Conservation (phyloP, 805 yeast genomes). For the Jamesozyma piceae region DNA sequence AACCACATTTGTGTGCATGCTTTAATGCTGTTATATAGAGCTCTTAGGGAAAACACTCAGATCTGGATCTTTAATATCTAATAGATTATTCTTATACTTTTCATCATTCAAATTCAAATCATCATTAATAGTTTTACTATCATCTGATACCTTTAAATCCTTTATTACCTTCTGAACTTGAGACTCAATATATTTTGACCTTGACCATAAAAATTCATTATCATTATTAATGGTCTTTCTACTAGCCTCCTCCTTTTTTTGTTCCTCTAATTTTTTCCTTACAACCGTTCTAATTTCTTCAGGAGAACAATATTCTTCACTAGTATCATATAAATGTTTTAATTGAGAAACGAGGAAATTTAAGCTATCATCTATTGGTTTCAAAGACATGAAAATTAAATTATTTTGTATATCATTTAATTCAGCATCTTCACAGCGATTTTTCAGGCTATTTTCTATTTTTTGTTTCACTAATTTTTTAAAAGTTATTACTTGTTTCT, state of each 20-base stretch:
- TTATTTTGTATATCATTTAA: conserved; percentile 3
- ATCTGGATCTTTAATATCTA: conserved; percentile 5
- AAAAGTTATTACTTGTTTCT: conserved; percentile 19
- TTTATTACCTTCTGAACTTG: conserved; percentile 1
- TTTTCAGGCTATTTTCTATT: conserved; percentile 3
- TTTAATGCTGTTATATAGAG: too few relatives aligned
- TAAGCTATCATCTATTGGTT: conserved; percentile 25
- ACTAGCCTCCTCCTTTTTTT: neutral
- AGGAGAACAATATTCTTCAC: conserved; percentile 21
- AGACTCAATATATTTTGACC: conserved; percentile 8
- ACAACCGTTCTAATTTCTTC: conserved; percentile 12
- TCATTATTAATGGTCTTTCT: neutral
- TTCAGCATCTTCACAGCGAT: neutral
- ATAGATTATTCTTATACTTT: neutral
- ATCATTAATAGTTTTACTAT: neutral
- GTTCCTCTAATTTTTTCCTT: neutral
- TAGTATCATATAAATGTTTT: conserved; percentile 18
- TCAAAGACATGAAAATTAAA: conserved; percentile 14
- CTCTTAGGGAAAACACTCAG: neutral
- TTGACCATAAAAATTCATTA: neutral
- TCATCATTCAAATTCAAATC: neutral
- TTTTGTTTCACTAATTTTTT: conserved; percentile 9
- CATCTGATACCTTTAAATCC: neutral
- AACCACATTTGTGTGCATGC: too few relatives aligned
- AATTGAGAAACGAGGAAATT: conserved; percentile 19